Evolutionary conservation across 768 basidiomycete genomes (phyloP).

Genomic region (Kwoniella pini): DNA sequence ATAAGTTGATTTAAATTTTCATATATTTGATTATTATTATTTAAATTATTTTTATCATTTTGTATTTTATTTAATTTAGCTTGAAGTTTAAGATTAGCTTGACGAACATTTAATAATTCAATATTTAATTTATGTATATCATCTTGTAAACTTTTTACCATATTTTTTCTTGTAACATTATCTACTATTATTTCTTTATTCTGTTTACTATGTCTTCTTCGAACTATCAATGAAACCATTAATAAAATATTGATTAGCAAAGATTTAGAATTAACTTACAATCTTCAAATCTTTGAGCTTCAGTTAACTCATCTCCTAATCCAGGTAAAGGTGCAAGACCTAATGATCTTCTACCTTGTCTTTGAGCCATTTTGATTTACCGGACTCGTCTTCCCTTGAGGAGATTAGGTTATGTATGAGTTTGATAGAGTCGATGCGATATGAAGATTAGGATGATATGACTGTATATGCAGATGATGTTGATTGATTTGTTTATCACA

Average conservation of each 20-base stretch:
- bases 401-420: too few relatives aligned
- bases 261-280: constrained; percentile 19
- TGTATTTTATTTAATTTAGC: constrained; percentile 17
- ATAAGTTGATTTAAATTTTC: constrained; percentile 29
- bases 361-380: constrained; percentile 20
- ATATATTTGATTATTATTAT: constrained; percentile 10
- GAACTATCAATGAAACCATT: too few relatives aligned
- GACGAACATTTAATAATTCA: constrained; percentile 29
- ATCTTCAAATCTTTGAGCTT: constrained; percentile 24
- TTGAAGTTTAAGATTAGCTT: constrained; percentile 21
- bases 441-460: too few relatives aligned
- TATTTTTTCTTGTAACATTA: constrained; percentile 20
- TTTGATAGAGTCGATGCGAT: too few relatives aligned
- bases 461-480: too few relatives aligned
- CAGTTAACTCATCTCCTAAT: constrained; percentile 1
- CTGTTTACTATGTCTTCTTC: constrained; percentile 35
- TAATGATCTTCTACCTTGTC: constrained; percentile 20
- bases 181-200: constrained; percentile 42
- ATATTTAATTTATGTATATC: constrained; percentile 26
- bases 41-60: constrained; percentile 5
- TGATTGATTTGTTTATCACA: neutral
- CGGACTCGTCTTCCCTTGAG: too few relatives aligned
- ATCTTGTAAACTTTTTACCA: constrained; percentile 29
- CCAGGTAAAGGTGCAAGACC: constrained; percentile 19
- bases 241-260: too few relatives aligned